Evolutionary conservation across 129 eudicot genomes (phyloP), one percentile per base, ranked within the genome.

Genomic region (Erigeron canadensis): DNA sequence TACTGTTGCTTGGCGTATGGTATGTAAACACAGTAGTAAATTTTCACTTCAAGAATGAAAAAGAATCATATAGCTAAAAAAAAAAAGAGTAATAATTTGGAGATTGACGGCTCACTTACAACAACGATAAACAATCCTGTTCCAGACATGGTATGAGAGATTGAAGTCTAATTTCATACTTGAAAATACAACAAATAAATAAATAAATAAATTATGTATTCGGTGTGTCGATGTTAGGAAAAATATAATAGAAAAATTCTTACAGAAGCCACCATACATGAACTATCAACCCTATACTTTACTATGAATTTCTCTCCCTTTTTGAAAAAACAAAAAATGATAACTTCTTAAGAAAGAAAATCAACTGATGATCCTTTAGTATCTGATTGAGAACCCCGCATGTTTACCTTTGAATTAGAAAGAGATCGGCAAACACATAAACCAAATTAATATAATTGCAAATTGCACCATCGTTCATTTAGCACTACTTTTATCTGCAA

Each of bases 281-380:
- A 77, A 39, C 70, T 60, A 60, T 68, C 63, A 28, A 72, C 57
- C 73, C 77, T 77, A 77, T 69, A 77, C 50, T 77, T 76, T 70
- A 77, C 81, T 60, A 77, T 59, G 55, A 40, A 69, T 60, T 69
- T 69, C 75, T 69, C 75, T 70, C 66, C 56, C 63, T 67, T 70
- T 41, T 44, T 63, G 71, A 21, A 40, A 19, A 51, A 37, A 12
- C 23, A 45, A 58, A 72, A 77, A 47, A 59, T 67, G 15, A 16
- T 28, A n/a, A 6, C 17, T 13, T 77, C 70, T 48, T 38, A 48
- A 60, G 55, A 60, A 67, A 38, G 43, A 77, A 70, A 69, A 69
- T 39, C n/a, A 54, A 11, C 37, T 75, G 19, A 65, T 55, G 37
- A 75, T 16, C 46, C 60, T 63, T 47, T 18, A 5, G 70, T 65